phyloP scores from a whole-genome alignment of 176 grass and related monocot species.

The Triticum timopheevii region DNA sequence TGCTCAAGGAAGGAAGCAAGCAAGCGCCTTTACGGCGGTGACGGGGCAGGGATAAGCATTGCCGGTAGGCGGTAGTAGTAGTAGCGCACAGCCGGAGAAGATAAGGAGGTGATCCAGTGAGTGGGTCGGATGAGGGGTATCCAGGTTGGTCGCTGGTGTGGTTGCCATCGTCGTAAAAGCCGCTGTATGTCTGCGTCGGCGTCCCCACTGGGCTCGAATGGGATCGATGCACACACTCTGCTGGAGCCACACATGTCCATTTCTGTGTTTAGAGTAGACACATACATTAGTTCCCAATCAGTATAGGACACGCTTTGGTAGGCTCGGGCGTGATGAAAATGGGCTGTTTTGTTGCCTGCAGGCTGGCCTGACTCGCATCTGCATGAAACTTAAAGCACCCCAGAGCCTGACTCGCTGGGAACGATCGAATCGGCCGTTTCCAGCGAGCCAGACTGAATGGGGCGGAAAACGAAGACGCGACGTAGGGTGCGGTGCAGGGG shows the following conservation, averaged over 20 bases:
- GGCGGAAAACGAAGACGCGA: too few relatives aligned
- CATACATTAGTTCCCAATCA: background rate
- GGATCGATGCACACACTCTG: background rate
- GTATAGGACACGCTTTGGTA: background rate
- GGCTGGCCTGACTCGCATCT: too few relatives aligned
- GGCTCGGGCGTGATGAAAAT: too few relatives aligned
- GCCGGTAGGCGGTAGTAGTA: background rate
- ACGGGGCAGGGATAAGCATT: conserved; percentile 38
- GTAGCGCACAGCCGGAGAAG: background rate
- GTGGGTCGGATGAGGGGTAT: background rate
- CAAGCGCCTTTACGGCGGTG: conserved; percentile 31
- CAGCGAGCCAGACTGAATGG: too few relatives aligned
- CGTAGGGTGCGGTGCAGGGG: too few relatives aligned
- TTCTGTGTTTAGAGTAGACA: background rate
- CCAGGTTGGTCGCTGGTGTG: background rate
- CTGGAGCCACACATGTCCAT: background rate
- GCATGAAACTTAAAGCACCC: too few relatives aligned
- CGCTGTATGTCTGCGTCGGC: background rate
- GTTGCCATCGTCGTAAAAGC: conserved; percentile 34
- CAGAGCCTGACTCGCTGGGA: too few relatives aligned
- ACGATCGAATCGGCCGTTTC: too few relatives aligned
- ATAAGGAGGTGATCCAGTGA: conserved; percentile 23
- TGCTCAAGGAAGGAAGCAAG: background rate
- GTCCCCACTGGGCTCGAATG: background rate
- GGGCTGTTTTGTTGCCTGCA: too few relatives aligned